Conservation (phyloP, 2,329 filamentous ascomycete species). For the Trichoderma citrinoviride region DNA sequence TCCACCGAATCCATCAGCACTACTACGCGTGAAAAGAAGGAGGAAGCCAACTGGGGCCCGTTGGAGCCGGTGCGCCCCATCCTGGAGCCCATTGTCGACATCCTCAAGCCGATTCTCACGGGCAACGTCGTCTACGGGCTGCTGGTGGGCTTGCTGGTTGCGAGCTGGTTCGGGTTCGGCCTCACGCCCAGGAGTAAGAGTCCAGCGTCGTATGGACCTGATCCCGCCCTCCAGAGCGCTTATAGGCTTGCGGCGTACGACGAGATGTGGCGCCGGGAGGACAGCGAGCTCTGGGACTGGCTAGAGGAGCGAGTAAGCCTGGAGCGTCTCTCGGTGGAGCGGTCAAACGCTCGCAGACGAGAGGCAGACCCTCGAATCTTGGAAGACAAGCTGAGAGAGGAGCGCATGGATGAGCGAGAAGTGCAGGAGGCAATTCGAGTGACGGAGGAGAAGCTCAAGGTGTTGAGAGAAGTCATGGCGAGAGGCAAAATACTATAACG, state of each 20-base stretch:
- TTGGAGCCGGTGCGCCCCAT: conserved; percentile 74
- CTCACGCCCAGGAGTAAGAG: conserved; percentile 41
- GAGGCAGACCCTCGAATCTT: conserved; percentile 54
- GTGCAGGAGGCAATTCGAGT: conserved; percentile 78
- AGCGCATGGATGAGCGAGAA: conserved; percentile 68
- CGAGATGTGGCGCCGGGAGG: conserved; percentile 85
- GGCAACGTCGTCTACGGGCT: conserved; percentile 76
- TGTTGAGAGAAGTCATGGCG: conserved; percentile 69
- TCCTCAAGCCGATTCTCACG: conserved; percentile 68
- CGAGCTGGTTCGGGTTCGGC: conserved; percentile 70
- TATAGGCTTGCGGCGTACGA: conserved; percentile 82
- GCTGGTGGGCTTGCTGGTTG: conserved; percentile 68
- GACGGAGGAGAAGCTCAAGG: conserved; percentile 79
- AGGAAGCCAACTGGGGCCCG: conserved; percentile 65
- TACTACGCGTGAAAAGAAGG: conserved; percentile 42
- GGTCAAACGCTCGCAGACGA: conserved; percentile 41
- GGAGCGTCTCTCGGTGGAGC: conserved; percentile 52
- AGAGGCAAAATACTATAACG: conserved; percentile 42
- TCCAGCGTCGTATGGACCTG: conserved; percentile 35
- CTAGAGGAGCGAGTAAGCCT: conserved; percentile 81
- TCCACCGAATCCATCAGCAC: conserved; percentile 42
- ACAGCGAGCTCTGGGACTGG: conserved; percentile 91
- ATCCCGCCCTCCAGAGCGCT: conserved; percentile 41
- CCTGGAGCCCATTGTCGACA: conserved; percentile 66
- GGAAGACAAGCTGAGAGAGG: conserved; percentile 57